Conservation (phyloP, 1,284 basidiomycete species). For the Boletus austroedulis region DNA sequence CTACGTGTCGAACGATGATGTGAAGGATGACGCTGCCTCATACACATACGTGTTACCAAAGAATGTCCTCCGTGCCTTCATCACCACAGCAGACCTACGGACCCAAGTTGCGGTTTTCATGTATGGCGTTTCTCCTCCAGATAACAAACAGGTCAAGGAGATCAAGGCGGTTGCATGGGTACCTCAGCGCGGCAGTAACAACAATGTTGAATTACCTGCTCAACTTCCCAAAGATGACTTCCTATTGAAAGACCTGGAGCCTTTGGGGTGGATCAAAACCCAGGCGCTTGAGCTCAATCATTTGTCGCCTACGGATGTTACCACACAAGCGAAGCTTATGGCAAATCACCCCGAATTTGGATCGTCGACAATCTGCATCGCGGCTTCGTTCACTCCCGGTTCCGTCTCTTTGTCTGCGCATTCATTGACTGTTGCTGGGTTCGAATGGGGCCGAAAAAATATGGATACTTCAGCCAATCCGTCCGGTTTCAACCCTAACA, state of each 20-base stretch:
- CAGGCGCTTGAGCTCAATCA: slow-evolving; percentile 91
- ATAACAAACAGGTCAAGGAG: slow-evolving; percentile 99
- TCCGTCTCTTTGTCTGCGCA: slow-evolving; percentile 95
- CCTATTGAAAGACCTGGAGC: slow-evolving; percentile 91
- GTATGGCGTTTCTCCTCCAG: slow-evolving; percentile 89
- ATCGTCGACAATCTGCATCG: slow-evolving; percentile 91
- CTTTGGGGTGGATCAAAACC: slow-evolving; percentile 97
- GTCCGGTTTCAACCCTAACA: slow-evolving; percentile 91
- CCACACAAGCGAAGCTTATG: slow-evolving; percentile 95
- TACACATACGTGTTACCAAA: slow-evolving; percentile 97
- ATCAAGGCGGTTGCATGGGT: slow-evolving; percentile 96
- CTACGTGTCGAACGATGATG: slow-evolving; percentile 98
- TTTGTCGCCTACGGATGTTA: slow-evolving; percentile 92
- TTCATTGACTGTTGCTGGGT: slow-evolving; percentile 85
- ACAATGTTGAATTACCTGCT: slow-evolving; percentile 83
- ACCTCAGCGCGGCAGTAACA: slow-evolving; percentile 95
- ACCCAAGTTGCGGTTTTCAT: slow-evolving; percentile 95
- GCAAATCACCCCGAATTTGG: slow-evolving; percentile 93
- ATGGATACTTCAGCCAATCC: slow-evolving; percentile 82
- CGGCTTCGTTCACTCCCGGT: slow-evolving; percentile 96
- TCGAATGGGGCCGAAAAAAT: slow-evolving; percentile 98
- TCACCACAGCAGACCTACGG: slow-evolving; percentile 89
- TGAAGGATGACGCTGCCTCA: slow-evolving; percentile 94
- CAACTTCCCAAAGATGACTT: slow-evolving; percentile 92
- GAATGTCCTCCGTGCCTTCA: slow-evolving; percentile 95